These are phyloP conservation scores for Sarocladium brachiariae DNA, from an alignment of 2,329 filamentous ascomycete species.

Conservation along the genomic window DNA sequence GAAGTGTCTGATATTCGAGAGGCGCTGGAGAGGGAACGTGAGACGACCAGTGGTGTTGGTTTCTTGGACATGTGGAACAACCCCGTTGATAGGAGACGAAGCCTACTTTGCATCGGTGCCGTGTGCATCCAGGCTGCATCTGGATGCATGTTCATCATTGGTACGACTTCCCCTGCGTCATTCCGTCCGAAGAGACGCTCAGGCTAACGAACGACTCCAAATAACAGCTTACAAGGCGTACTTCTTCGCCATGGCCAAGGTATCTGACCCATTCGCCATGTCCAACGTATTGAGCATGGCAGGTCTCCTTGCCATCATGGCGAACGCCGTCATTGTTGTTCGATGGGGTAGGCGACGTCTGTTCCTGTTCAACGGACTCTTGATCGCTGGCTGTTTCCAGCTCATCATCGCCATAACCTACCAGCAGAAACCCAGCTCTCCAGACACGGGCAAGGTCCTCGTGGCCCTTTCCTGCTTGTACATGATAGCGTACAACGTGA, in stretches of 20 bases:
- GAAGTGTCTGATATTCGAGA: conserved; percentile 4
- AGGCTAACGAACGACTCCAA: not conserved
- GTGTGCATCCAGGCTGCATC: conserved; percentile 2
- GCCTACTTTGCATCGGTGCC: conserved; percentile 5
- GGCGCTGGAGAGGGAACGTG: not conserved
- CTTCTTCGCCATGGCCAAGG: conserved; percentile 6
- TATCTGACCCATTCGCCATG: conserved; percentile 7
- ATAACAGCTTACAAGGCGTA: conserved; percentile 7
- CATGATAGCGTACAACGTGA: conserved; percentile 6
- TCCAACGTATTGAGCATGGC: conserved; percentile 8
- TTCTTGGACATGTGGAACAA: conserved; percentile 7
- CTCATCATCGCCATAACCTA: conserved; percentile 6
- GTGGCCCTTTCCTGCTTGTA: conserved; percentile 5
- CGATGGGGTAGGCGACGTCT: conserved; percentile 3
- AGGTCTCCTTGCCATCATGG: not conserved
- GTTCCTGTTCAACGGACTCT: not conserved
- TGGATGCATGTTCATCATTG: conserved; percentile 7
- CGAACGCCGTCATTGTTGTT: conserved; percentile 5
- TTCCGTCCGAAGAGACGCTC: not conserved
- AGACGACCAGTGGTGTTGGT: not conserved
- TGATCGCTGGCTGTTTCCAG: conserved; percentile 7
- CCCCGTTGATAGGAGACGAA: conserved; percentile 2
- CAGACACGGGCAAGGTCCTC: conserved; percentile 2
- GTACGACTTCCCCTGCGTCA: not conserved
- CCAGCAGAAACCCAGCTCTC: not conserved